Evolutionary conservation across 1,139 yeast genomes (phyloP), one percentile per base, ranked within the genome.

Genomic region (Pichia sp.): DNA sequence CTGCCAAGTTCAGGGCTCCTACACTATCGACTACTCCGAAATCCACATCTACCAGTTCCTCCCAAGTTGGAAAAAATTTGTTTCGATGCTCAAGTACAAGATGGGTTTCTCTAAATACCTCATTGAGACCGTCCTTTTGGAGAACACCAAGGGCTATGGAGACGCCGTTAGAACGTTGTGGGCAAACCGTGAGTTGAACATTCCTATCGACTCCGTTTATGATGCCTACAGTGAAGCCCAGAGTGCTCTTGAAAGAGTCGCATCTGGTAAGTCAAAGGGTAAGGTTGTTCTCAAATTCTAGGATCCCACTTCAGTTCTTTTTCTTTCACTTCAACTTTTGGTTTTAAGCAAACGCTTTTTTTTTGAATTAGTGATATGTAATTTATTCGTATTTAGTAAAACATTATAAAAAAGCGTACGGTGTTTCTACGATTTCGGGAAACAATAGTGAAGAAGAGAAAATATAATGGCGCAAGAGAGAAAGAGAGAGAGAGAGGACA

Each of bases 251-350:
- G 77, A 77, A 6, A 73, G 70, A 58, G 66, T 85, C 42, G 68
- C 66, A 16, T 67, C 74, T 16, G 79, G 80, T 54, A 73, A 69
- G 51, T 83, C 85, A 3, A 75, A 74, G 56, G 95, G 95, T 43
- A 87, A 87, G 66, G 74, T 87, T 44, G 76, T 87, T 7, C 29
- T 58, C 10, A 44, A 53, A 31, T 55, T 60, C 41, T 53, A 41
- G 34, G 14, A 20, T 5, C 20, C 9, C 5, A n/a, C 34, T 46
- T 46, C 10, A 46, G 17, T 51, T 42, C 36, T 30, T 24, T 30
- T 17, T 40, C n/a, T 44, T 30, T 5, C 14, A 9, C 5, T 16
- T 41, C 2, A 17, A 6, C 16, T 17, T 42, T 33, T 12, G 20
- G 6, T 36, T 36, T 8, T 36, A 14, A 14, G n/a, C n/a, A n/a